Base-by-base conservation (phyloP, 805 yeast genomes). In the Yamadazyma sp. region DNA sequence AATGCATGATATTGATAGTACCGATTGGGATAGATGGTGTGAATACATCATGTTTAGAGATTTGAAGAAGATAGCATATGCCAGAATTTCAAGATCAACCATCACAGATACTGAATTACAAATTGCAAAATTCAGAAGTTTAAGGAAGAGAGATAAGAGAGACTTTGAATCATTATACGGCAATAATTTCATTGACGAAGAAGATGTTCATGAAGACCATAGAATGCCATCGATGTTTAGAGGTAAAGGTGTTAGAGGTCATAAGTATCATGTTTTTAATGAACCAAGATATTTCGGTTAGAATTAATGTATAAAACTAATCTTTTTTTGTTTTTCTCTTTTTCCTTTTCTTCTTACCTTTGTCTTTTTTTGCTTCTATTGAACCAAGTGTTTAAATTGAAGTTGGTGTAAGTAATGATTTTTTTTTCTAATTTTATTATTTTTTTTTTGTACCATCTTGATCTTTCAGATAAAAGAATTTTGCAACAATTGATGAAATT, bases 11-110 rank as follows among this genome's bases (percentile, higher is more conserved):
- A 88, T 93, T 44, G 98, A 93, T 58, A 82, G 89, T 28, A 69
- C 82, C 6, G 97, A 91, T 56, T 86, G 89, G 80, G 98, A 93
- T 55, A 78, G 98, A 65, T 93, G 98, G 98, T 93, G 98, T 64
- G 95, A 93, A 65, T 93, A 93, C 62, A 87, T 93, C 43, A 65
- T 93, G 45, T 93, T 83, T 75, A 84, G 89, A 58, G 81, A 83
- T 40, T 65, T 93, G 60, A 82, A 78, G 56, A 82, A 96, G 60
- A 78, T 83, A 1, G 98, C 95, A 3, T 93, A 93, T 57, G 98
- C 98, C 0, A 78, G 98, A 57, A 82, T 93, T 27, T 80, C 94
- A 30, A 77, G 98, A 53, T 86, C 93, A 7, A 80, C 96, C 1
- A 89, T 93, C 47, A 93, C 98, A 0, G 98, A 93, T 56, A 93